These are phyloP conservation scores for Carex littledalei DNA, from an alignment of 176 grass and related monocot genomes.

Conservation along the genomic window DNA sequence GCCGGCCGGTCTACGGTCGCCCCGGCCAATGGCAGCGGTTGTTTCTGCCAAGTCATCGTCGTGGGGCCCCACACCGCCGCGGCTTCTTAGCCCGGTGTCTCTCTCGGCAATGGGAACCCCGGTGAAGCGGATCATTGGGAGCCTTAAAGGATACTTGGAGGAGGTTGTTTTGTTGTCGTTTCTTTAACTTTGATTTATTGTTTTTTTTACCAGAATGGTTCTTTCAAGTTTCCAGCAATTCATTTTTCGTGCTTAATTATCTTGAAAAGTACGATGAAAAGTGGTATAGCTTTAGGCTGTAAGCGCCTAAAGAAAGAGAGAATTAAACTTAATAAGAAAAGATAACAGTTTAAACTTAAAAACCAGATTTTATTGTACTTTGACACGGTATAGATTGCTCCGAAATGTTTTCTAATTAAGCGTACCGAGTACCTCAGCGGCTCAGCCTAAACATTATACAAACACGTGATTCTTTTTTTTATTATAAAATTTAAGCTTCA, in stretches of 20 bases:
- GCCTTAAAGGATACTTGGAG: constrained; percentile 87
- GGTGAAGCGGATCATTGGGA: constrained; percentile 66
- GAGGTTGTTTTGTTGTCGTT: constrained; percentile 19
- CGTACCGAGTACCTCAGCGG: not conserved
- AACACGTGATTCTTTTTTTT: too few relatives aligned
- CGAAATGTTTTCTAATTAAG: not conserved
- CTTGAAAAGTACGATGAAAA: too few relatives aligned
- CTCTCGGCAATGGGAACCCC: constrained; percentile 49
- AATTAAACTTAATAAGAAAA: too few relatives aligned
- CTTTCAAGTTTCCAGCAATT: not conserved
- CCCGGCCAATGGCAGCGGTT: not conserved
- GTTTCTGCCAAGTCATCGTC: constrained; percentile 27
- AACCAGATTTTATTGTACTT: too few relatives aligned
- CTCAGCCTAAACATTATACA: too few relatives aligned
- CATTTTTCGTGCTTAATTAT: too few relatives aligned
- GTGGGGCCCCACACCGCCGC: constrained; percentile 27
- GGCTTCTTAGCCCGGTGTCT: constrained; percentile 35
- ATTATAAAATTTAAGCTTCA: too few relatives aligned
- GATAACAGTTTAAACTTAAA: too few relatives aligned
- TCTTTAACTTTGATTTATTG: not conserved
- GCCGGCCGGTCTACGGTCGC: not conserved
- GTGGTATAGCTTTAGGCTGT: too few relatives aligned
- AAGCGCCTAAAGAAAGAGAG: too few relatives aligned
- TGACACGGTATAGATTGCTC: not conserved
- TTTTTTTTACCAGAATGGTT: not conserved